These are phyloP conservation scores for Aspergillus carbonarius DNA, from an alignment of 2,329 filamentous ascomycete genomes.

Conservation along the genomic window DNA sequence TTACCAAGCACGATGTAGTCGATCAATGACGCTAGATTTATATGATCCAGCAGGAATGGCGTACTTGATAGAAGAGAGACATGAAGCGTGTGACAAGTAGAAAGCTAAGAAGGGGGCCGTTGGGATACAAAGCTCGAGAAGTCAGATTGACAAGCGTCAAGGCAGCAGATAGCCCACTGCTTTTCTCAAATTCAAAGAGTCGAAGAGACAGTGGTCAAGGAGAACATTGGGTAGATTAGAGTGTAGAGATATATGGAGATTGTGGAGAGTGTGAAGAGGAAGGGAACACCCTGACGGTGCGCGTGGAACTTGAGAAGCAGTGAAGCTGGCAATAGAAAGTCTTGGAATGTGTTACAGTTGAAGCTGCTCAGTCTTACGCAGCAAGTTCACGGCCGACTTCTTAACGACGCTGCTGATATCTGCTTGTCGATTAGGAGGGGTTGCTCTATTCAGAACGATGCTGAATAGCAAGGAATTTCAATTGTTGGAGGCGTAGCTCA, in stretches of 20 bases:
- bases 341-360: not conserved
- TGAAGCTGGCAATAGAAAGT: not conserved
- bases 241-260: not conserved
- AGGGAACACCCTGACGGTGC: not conserved
- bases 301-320: not conserved
- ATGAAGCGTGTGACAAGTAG: not conserved
- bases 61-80: not conserved
- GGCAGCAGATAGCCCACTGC: not conserved
- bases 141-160: not conserved
- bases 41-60: no score
- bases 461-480: not conserved
- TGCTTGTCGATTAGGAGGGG: not conserved
- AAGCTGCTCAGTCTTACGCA: not conserved
- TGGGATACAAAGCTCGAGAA: not conserved
- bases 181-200: not conserved
- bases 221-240: not conserved
- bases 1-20: not conserved
- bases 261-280: not conserved
- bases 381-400: not conserved
- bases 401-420: not conserved
- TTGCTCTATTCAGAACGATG: not conserved
- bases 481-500: not conserved
- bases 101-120: not conserved
- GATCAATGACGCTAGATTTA: not conserved
- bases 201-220: not conserved